Base-by-base conservation (phyloP, 1,284 basidiomycete species). In the Mycena citricolor region DNA sequence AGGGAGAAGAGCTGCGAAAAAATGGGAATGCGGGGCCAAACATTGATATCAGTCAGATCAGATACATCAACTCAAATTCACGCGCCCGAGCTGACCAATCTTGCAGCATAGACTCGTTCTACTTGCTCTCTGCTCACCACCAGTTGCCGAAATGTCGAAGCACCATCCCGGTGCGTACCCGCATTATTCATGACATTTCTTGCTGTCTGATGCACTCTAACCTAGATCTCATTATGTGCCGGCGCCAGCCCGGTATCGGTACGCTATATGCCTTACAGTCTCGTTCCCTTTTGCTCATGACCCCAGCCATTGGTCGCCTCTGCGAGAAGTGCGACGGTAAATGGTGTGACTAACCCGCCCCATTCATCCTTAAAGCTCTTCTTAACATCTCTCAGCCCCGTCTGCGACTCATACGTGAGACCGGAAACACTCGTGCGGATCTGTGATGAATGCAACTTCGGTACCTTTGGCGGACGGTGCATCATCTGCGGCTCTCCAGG, bases 311-410 rank as follows among this genome's bases (percentile, higher is more conserved):
- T 34, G 97, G 97, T 21, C 86, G 97, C 58, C 77, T 97, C 40
- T 99, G 97, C 67, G 97, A 99, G 69, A 98, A 98, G 66, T 97
- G 94, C 61, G 97, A 99, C 64, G 97, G 97, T 40, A 98, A 98
- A 81, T 99, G 95, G 94, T 94, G 20, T 17, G 43, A 14, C 17
- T 13, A 25, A 21, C 25, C 7, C 20, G 14, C 11, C 21, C n/a
- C 19, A 20, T 14, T 12, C 14, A 35, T 31, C 17, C 14, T 17
- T 24, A 10, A 29, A 42, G 20, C 32, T 29, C 39, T 22, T 32
- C 22, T 31, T 30, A 16, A 26, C 34, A 38, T 37, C 23, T 5
- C 19, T 19, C 37, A 97, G 95, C 66, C 97, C 97, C 8, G 91
- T 99, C 45, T 99, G 97, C 70, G 97, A 99, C 71, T 99, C 95